Evolutionary conservation across 345 rosid species (phyloP).

Genomic region (Gossypium turneri): DNA sequence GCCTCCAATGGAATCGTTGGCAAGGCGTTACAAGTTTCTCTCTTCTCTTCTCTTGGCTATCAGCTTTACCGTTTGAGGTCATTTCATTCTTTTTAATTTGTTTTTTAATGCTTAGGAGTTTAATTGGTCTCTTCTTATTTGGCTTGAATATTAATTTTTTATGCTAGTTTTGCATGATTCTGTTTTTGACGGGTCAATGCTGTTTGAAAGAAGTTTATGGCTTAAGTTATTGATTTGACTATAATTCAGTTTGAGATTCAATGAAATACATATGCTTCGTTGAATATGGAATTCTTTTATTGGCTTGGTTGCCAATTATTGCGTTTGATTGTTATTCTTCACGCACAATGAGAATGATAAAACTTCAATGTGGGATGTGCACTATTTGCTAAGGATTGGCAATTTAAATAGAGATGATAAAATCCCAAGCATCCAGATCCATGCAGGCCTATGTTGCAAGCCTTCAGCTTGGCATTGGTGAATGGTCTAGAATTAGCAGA

Average conservation of each 20-base stretch:
- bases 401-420: neutral
- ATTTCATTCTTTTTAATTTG: neutral
- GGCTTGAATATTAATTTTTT: neutral
- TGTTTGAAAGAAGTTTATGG: neutral
- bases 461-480: neutral
- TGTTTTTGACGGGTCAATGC: neutral
- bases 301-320: neutral
- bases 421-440: neutral
- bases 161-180: constrained; percentile 19
- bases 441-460: neutral
- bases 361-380: neutral
- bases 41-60: constrained; percentile 76
- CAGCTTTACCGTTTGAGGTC: constrained; percentile 75
- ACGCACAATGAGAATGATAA: neutral
- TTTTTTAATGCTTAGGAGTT: constrained; percentile 4
- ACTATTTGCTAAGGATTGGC: neutral
- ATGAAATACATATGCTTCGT: neutral
- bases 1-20: constrained; percentile 67
- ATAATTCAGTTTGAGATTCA: neutral
- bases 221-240: neutral
- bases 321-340: neutral
- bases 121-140: constrained; percentile 8
- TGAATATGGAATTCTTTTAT: neutral
- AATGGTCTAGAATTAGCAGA: neutral
- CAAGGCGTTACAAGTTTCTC: constrained; percentile 69